phyloP scores from a whole-genome alignment of 2,329 filamentous ascomycete species.

The Pezicula neosporulosa region DNA sequence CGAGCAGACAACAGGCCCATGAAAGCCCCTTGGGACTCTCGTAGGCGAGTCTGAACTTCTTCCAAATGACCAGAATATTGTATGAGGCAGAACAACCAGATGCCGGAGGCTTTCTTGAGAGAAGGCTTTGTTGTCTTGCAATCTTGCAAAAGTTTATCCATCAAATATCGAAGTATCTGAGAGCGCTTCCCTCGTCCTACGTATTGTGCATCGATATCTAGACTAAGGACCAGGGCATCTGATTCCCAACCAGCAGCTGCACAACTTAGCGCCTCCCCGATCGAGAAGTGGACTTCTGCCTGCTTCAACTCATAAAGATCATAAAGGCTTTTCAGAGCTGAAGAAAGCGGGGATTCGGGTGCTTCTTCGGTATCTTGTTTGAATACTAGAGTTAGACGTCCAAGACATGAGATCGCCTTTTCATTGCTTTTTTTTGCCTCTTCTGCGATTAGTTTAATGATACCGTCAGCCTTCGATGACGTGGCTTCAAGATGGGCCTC shows the following conservation, averaged over 20 bases:
- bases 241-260: conserved; percentile 81
- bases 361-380: conserved; percentile 36
- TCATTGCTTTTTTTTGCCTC: conserved; percentile 80
- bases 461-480: conserved; percentile 16
- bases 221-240: conserved; percentile 67
- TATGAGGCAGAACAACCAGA: conserved; percentile 90
- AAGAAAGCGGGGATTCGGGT: conserved; percentile 36
- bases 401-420: conserved; percentile 75
- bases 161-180: conserved; percentile 29
- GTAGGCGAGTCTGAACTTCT: conserved; percentile 69
- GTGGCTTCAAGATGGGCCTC: conserved; percentile 16
- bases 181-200: conserved; percentile 38
- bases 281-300: conserved; percentile 83
- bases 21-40: conserved; percentile 82
- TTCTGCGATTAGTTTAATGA: conserved; percentile 60
- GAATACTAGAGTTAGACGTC: conserved; percentile 67
- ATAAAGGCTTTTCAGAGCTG: conserved; percentile 67
- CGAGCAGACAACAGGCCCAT: conserved; percentile 82
- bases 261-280: conserved; percentile 83
- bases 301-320: conserved; percentile 79
- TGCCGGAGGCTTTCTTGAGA: conserved; percentile 85
- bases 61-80: conserved; percentile 82
- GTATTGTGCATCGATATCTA: conserved; percentile 65
- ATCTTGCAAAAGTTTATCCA: conserved; percentile 72
- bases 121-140: conserved; percentile 85